Base-by-base conservation (phyloP, 1,284 basidiomycete genomes). In the Sporisorium scitamineum region DNA sequence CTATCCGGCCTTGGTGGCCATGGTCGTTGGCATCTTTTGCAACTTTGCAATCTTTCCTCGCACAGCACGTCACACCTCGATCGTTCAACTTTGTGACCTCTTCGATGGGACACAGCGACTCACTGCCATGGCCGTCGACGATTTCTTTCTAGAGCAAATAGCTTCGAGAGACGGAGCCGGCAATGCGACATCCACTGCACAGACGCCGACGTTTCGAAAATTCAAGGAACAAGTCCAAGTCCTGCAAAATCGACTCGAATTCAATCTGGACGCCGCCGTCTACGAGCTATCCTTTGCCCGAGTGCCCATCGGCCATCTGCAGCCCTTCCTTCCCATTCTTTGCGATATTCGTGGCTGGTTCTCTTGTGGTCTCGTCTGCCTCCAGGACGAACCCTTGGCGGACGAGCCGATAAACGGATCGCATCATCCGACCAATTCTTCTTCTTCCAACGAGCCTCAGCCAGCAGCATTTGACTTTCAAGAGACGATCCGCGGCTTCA, bases 1-100 rank as follows among this genome's bases (percentile, higher is more conserved):
- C 54, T 79, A 76, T 44, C 80, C 80, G 0, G 57, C 79, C 6
- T 41, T 82, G 20, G 37, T 81, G 9, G 63, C 76, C 10, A 81
- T 76, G 50, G 44, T 66, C 7, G 69, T 78, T 3, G 65, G 76
- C 39, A 37, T 80, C 27, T 34, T 78, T 24, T 61, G 67, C 29
- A 80, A 73, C 44, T 29, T 79, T 8, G 26, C 63, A 18, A 22
- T 78, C 51, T 79, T 79, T 39, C 83, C 83, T 0, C 56, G 66
- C 2, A 76, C 79, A 6, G 76, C 77, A 8, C 51, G 67, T 2
- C 29, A 61, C 14, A 65, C 61, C 3, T 81, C 71, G n/a, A 65
- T 65, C 22, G 42, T 31, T 0, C 60, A 65, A 34, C 51, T 82
- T 7, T 59, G 58, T 27, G 37, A 67, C 1, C 48, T 57, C 0